Evolutionary conservation across 345 rosid genomes (phyloP), one percentile per base, ranked within the genome.

Genomic region (Cardamine occulta): DNA sequence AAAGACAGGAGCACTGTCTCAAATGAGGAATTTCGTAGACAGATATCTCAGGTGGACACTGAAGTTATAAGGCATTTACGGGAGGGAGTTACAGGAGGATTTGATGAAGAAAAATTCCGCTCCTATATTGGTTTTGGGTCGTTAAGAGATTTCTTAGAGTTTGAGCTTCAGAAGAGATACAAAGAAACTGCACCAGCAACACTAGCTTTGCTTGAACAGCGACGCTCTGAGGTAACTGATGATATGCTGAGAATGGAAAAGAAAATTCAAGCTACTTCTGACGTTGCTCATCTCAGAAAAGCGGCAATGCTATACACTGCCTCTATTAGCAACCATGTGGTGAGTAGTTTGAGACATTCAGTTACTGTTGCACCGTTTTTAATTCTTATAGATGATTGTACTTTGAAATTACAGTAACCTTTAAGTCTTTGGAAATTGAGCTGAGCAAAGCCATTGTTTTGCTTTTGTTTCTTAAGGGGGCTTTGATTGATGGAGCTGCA

Each of bases 401-500:
- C 47, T 12, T 21, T 57, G 31, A 48, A 26, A 14, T 26, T 37
- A 47, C 44, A 45, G 4, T 34, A 9, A 12, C 9, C 4, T 44
- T 57, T 1, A 55, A 9, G 51, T 61, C 53, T 49, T 66, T 60
- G 11, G 44, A 35, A 4, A 32, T 47, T 52, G 18, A 47, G 69
- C 19, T 72, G 65, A 57, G 47, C 29, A 68, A 68, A 62, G 44
- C 40, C 44, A 75, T 26, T 23, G 40, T 35, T 32, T 15, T 82
- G 37, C 39, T 69, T 26, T 75, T 80, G 2, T 78, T 74, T 77
- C 21, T 34, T 66, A 69, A 93, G 97, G 96, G 92, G 68, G 88
- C 91, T 52, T 82, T 92, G 82, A 84, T 95, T 80, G 97, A 95
- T 80, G 99, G 97, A 83, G 99, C 97, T 48, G 97, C 99, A 74